Base-by-base conservation (phyloP, 768 basidiomycete species). In the Sporobolomyces phaffii region DNA sequence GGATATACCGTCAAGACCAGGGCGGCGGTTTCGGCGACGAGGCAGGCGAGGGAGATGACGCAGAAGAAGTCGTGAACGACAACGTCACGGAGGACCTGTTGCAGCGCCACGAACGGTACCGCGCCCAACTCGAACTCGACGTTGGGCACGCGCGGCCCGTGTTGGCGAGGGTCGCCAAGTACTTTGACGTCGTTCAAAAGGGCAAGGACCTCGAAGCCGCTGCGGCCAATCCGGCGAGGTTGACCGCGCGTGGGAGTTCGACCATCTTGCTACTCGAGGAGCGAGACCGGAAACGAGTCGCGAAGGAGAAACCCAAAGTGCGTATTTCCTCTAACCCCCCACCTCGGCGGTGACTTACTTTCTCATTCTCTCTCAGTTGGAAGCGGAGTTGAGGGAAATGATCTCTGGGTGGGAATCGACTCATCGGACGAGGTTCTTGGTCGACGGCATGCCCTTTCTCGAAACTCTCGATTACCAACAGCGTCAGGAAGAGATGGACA, bases 201-300 rank as follows among this genome's bases (percentile, higher is more conserved):
- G 87, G 91, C 79, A 88, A 86, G 75, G 91, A 94, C 74, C 81
- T 98, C 33, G 88, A 86, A 45, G 85, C 84, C 3, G 83, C 87
- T 5, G 88, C 89, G 3, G 82, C 84, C 38, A 91, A 94, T 74
- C 90, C 91, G 74, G 84, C 83, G 20, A 84, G 91, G 43, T 80
- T 94, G 11, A 83, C 28, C 40, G 5, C 82, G 90, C 62, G 56
- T 33, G 56, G 56, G 33, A 33, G 29, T 45, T 58, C 56, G 64
- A 76, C 50, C 88, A 91, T 80, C 88, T 81, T 90, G 24, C 78
- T 99, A 40, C 79, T 97, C 58, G 83, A 90, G 65, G 94, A 99
- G 78, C 97, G 80, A 96, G 91, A 94, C 87, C 83, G 94, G 60
- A 98, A 97, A 77, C 82, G 93, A 33, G 91, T 99, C 18, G 82